Conservation (phyloP, 140 eudicot species). For the Senecio squalidus region DNA sequence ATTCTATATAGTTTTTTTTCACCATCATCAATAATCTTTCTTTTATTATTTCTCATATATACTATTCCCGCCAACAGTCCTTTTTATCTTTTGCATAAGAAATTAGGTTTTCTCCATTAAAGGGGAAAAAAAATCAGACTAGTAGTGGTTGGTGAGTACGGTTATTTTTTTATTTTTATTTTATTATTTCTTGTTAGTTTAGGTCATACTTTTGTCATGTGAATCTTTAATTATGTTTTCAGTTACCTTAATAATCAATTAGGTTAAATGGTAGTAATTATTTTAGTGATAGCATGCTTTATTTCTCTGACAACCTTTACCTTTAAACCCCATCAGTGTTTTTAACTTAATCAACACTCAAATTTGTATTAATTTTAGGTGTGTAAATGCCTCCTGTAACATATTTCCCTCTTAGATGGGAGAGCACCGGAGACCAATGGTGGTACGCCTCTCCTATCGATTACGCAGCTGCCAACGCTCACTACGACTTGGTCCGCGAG, state of each 20-base stretch:
- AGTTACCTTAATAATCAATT: slow-evolving; percentile 9
- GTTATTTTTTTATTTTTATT: not conserved
- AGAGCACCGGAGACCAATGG: slow-evolving; percentile 98
- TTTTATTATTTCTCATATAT: not conserved
- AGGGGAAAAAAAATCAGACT: not conserved
- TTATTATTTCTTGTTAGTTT: not conserved
- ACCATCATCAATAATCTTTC: not conserved
- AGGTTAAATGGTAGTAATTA: slow-evolving; percentile 30
- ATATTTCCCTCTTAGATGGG: slow-evolving; percentile 91
- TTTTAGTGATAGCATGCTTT: slow-evolving; percentile 30
- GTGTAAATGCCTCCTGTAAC: slow-evolving; percentile 56
- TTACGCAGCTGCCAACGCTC: slow-evolving; percentile 96
- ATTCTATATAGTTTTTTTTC: not conserved
- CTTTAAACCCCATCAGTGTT: slow-evolving; percentile 2
- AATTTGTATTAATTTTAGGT: not conserved
- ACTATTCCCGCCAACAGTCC: not conserved
- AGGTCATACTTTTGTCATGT: not conserved
- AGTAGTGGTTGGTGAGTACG: not conserved
- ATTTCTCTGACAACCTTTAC: slow-evolving; percentile 19
- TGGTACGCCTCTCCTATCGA: slow-evolving; percentile 97
- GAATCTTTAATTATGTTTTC: not conserved
- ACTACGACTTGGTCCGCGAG: slow-evolving; percentile 83
- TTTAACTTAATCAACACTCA: too few species aligned
- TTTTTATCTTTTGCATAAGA: not conserved
- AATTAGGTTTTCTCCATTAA: too few species aligned